Evolutionary conservation across 768 basidiomycete genomes (phyloP).

Genomic region (Plicaturopsis crispa): DNA sequence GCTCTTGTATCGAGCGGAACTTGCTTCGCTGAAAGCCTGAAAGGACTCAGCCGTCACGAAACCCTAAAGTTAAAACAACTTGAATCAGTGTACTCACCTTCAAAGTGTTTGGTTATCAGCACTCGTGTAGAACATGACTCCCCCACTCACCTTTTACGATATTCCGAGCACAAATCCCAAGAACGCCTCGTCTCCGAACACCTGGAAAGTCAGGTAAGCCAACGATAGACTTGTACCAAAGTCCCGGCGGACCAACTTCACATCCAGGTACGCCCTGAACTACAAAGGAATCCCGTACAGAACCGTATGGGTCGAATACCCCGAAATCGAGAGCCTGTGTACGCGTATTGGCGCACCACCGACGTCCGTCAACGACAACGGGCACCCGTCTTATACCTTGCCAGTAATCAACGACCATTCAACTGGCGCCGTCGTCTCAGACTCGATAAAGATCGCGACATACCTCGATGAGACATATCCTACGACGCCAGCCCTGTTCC

Average conservation of each 20-base stretch:
- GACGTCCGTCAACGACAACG: conserved; percentile 20
- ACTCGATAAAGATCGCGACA: conserved; percentile 34
- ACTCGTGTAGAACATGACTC: too few species aligned
- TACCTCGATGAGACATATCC: conserved; percentile 40
- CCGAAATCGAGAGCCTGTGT: conserved; percentile 28
- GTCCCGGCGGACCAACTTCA: too few species aligned
- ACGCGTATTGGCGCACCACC: conserved; percentile 24
- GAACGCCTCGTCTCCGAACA: conserved; percentile 30
- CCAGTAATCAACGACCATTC: conserved; percentile 34
- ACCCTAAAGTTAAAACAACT: too few species aligned
- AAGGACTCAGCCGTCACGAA: too few species aligned
- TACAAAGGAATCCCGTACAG: conserved; percentile 28
- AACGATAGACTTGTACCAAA: neutral
- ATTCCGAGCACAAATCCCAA: conserved; percentile 17
- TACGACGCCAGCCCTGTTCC: conserved; percentile 25
- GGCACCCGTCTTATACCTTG: conserved; percentile 27
- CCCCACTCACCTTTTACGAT: conserved; percentile 29
- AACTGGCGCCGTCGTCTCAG: conserved; percentile 25
- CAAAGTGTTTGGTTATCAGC: too few species aligned
- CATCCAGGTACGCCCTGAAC: conserved; percentile 25
- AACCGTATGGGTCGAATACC: conserved; percentile 37
- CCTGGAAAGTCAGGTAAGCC: conserved; percentile 28
- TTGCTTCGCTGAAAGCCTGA: too few species aligned
- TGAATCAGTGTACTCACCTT: too few species aligned
- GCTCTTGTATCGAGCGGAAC: too few species aligned